Percentiles rank a stretch among this genome's conserved stretches.
Evolutionary conservation across 2,329 filamentous ascomycete genomes (phyloP).

Genomic region (Anthostomella pinea): DNA sequence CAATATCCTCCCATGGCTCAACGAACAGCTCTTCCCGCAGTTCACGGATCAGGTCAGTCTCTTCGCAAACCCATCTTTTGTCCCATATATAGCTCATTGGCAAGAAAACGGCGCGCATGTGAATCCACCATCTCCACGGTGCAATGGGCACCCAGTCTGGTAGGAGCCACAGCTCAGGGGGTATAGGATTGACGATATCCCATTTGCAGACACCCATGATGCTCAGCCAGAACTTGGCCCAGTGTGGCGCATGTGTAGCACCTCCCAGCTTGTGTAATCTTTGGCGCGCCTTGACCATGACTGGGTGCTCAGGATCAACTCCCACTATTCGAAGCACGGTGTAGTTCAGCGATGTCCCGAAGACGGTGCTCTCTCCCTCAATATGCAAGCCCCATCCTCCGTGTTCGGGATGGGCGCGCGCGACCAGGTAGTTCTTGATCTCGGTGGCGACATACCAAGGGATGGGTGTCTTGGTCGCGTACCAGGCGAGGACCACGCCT

Average conservation of each 20-base stretch:
- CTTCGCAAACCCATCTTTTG: slow-evolving; percentile 72
- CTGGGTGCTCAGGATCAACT: slow-evolving; percentile 75
- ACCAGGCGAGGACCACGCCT: slow-evolving; percentile 80
- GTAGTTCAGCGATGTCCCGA: slow-evolving; percentile 90
- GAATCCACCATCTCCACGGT: slow-evolving; percentile 96
- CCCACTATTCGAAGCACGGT: slow-evolving; percentile 76
- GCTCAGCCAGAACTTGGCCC: slow-evolving; percentile 95
- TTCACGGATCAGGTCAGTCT: slow-evolving; percentile 69
- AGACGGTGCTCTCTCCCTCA: slow-evolving; percentile 87
- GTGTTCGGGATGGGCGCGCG: slow-evolving; percentile 78
- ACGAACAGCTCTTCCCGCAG: slow-evolving; percentile 81
- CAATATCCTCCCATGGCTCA: slow-evolving; percentile 72
- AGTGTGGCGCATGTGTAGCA: slow-evolving; percentile 80
- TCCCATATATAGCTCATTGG: slow-evolving; percentile 91
- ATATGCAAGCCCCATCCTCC: slow-evolving; percentile 98
- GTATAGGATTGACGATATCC: slow-evolving; percentile 92
- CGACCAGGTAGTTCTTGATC: slow-evolving; percentile 89
- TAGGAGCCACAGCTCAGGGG: slow-evolving; percentile 88
- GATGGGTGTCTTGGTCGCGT: slow-evolving; percentile 84
- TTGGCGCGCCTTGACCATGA: slow-evolving; percentile 80
- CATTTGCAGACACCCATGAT: slow-evolving; percentile 79
- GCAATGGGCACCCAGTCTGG: slow-evolving; percentile 88
- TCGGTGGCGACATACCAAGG: slow-evolving; percentile 76
- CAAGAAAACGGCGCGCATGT: slow-evolving; percentile 94
- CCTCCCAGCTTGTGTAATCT: slow-evolving; percentile 84